Evolutionary conservation across 2,329 filamentous ascomycete genomes (phyloP).

Genomic region (Pyrenophora tritici-repentis): DNA sequence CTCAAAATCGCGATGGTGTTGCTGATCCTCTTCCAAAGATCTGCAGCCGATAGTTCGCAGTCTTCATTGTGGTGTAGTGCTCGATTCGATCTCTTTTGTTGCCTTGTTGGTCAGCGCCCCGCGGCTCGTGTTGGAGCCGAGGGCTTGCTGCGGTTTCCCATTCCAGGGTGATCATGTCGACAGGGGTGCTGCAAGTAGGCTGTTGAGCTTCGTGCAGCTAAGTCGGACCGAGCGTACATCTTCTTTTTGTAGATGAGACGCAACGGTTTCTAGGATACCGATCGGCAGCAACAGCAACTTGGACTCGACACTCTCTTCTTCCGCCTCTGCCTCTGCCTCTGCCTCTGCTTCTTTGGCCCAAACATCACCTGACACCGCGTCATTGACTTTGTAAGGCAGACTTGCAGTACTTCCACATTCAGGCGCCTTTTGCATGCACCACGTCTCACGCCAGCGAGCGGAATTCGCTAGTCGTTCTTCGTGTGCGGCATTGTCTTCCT

Average conservation of each 20-base stretch:
- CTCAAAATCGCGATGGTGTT: too few relatives aligned
- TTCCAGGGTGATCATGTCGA: neutral
- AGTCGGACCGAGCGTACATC: conserved; percentile 1
- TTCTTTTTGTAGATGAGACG: neutral
- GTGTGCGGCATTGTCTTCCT: conserved; percentile 2
- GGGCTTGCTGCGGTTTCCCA: too few relatives aligned
- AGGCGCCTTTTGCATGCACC: conserved; percentile 2
- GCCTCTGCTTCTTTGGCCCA: neutral
- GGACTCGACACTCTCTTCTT: neutral
- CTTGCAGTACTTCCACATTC: neutral
- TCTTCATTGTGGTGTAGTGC: too few relatives aligned
- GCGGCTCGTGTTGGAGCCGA: too few relatives aligned
- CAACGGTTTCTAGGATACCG: neutral
- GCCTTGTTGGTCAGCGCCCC: too few relatives aligned
- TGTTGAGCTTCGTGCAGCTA: conserved; percentile 5
- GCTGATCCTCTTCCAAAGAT: too few relatives aligned
- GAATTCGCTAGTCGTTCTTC: conserved; percentile 1
- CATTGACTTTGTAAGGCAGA: neutral
- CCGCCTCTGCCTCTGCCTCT: neutral
- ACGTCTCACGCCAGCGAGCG: conserved; percentile 10
- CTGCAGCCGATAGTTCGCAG: too few relatives aligned
- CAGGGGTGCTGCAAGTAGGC: neutral
- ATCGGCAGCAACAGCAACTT: neutral
- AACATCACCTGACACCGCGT: too few relatives aligned
- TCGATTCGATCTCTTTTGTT: too few relatives aligned